Percentiles rank a stretch among this genome's conserved stretches.
phyloP scores from a whole-genome alignment of 2,329 filamentous ascomycete species.

The Fusarium sp. region DNA sequence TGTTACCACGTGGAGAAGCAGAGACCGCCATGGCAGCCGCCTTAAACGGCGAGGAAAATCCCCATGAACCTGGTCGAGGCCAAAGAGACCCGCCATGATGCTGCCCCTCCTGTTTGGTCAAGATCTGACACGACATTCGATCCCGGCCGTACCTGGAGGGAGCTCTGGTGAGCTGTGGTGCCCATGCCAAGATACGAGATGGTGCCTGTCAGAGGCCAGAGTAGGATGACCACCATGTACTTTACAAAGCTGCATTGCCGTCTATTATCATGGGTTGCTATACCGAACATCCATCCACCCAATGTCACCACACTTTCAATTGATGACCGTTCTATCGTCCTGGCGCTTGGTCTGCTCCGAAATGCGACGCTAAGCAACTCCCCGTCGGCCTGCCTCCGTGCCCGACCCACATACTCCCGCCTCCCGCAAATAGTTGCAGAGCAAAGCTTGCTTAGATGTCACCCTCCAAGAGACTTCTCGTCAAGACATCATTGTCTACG shows the following conservation, averaged over 20 bases:
- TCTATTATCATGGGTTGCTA: neutral
- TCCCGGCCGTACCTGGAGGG: neutral
- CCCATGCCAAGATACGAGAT: neutral
- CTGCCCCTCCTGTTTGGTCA: conserved; percentile 1
- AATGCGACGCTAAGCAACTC: conserved; percentile 34
- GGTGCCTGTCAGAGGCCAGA: neutral
- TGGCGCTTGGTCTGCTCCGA: conserved; percentile 10
- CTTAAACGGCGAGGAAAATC: neutral
- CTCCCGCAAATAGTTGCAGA: conserved; percentile 27
- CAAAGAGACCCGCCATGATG: neutral
- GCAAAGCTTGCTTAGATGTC: conserved; percentile 5
- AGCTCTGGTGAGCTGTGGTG: neutral
- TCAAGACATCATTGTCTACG: neutral
- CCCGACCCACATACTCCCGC: conserved; percentile 28
- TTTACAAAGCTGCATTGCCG: neutral
- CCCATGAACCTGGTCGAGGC: neutral
- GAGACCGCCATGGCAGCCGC: neutral
- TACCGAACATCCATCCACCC: neutral
- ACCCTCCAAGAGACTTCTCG: neutral
- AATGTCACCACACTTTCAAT: neutral
- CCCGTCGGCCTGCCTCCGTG: conserved; percentile 7
- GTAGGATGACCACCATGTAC: neutral
- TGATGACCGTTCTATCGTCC: neutral
- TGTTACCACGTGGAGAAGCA: conserved; percentile 4
- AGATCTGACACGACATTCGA: conserved; percentile 3